Conservation (phyloP, 2,329 filamentous ascomycete species). For the Colletotrichum incanum region DNA sequence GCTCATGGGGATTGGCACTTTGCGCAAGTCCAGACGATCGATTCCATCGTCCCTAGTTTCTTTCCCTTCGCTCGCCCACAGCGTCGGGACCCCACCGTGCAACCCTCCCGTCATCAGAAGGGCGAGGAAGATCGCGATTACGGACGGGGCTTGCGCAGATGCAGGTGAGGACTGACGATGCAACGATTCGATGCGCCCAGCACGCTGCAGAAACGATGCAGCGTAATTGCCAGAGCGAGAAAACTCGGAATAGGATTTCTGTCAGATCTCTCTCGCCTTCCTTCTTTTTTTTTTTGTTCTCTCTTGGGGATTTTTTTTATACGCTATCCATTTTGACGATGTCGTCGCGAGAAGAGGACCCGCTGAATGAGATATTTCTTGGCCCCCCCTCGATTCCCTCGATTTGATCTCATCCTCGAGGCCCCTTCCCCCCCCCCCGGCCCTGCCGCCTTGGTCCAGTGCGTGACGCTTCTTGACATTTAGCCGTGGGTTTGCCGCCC, state of each 20-base stretch:
- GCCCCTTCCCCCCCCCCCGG: not conserved
- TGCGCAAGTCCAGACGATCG: slow-evolving; percentile 9
- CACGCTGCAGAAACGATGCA: slow-evolving; percentile 31
- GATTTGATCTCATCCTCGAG: not conserved
- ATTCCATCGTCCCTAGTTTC: not conserved
- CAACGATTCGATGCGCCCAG: slow-evolving; percentile 31
- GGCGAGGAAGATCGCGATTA: slow-evolving; percentile 28
- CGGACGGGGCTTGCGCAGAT: slow-evolving; percentile 14
- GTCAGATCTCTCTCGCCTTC: too few species aligned
- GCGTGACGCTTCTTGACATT: slow-evolving; percentile 15
- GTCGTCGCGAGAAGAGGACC: slow-evolving; percentile 29
- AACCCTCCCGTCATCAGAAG: slow-evolving; percentile 32
- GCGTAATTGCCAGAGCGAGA: slow-evolving; percentile 25
- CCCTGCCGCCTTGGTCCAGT: slow-evolving; percentile 10
- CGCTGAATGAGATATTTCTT: slow-evolving; percentile 16
- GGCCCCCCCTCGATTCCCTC: not conserved
- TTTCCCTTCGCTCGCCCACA: slow-evolving; percentile 10
- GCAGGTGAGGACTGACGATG: slow-evolving; percentile 41
- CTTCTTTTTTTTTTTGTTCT: not conserved
- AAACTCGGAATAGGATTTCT: not conserved
- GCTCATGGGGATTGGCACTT: slow-evolving; percentile 6
- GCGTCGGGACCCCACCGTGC: slow-evolving; percentile 12
- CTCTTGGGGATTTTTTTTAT: not conserved
- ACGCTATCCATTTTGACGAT: slow-evolving; percentile 40
- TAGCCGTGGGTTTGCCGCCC: slow-evolving; percentile 1